A percentile compares a stretch with the other conserved stretches of the same genome.
These are phyloP conservation scores for Yamadazyma takamatsuzukensis DNA, from an alignment of 805 yeast genomes.

Conservation along the genomic window DNA sequence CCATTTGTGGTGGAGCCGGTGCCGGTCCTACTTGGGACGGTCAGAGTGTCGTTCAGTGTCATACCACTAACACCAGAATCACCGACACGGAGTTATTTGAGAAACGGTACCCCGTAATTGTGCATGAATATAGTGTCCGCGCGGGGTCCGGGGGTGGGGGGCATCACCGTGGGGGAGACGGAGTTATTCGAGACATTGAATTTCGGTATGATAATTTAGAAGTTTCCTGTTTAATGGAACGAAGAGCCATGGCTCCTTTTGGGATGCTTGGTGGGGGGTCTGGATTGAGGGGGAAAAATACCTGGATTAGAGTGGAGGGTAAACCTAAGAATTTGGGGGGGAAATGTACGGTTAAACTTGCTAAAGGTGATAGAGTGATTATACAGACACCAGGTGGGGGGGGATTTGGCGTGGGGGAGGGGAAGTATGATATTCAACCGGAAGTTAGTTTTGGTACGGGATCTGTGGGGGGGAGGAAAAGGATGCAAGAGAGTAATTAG, in stretches of 20 bases:
- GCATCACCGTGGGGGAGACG: constrained; percentile 72
- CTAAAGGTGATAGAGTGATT: constrained; percentile 38
- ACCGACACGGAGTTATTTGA: constrained; percentile 90
- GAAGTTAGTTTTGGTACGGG: constrained; percentile 29
- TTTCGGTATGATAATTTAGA: constrained; percentile 47
- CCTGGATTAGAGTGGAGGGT: constrained; percentile 25
- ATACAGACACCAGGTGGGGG: constrained; percentile 45
- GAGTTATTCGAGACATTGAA: constrained; percentile 81
- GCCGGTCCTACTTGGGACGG: constrained; percentile 89
- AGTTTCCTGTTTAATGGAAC: constrained; percentile 80
- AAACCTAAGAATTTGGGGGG: constrained; percentile 29
- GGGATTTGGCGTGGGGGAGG: constrained; percentile 29
- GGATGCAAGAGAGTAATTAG: constrained; percentile 35
- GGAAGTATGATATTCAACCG: constrained; percentile 18
- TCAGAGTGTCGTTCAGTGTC: constrained; percentile 85
- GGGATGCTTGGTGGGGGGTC: constrained; percentile 81
- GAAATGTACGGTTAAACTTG: constrained; percentile 26
- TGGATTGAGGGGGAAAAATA: constrained; percentile 63
- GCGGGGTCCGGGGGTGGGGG: constrained; percentile 80
- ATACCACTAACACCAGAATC: constrained; percentile 90
- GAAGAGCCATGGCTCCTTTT: constrained; percentile 81
- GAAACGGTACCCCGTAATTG: constrained; percentile 78
- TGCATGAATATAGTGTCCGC: constrained; percentile 70
- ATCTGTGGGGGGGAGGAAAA: constrained; percentile 29
- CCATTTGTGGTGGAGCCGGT: constrained; percentile 95